phyloP scores from a whole-genome alignment of 176 grass and related monocot species.

The Elymus sibiricus region DNA sequence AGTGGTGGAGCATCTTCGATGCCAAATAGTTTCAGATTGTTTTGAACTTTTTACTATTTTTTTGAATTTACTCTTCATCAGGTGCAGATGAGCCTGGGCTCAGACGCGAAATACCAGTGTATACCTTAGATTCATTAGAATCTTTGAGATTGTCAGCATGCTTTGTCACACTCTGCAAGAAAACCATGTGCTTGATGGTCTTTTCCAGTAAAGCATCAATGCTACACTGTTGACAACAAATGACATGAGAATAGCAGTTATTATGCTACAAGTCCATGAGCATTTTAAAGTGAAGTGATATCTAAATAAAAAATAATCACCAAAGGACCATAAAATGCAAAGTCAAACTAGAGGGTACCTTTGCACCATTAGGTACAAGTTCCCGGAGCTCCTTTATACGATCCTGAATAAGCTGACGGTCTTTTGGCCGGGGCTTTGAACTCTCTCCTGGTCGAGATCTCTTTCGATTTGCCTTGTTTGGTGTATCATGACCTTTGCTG shows the following conservation, averaged over 20 bases:
- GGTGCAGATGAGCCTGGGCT: too few species aligned
- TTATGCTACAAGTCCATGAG: not conserved
- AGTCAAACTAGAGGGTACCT: conserved; percentile 42
- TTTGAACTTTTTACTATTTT: too few species aligned
- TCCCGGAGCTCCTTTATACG: conserved; percentile 85
- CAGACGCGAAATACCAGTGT: not conserved
- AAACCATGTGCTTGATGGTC: conserved; percentile 89
- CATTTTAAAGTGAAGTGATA: not conserved
- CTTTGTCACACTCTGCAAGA: conserved; percentile 85
- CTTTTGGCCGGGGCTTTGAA: conserved; percentile 72
- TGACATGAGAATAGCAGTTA: conserved; percentile 12
- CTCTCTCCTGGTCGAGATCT: conserved; percentile 74
- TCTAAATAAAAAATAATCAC: conserved; percentile 12
- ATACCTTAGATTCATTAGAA: conserved; percentile 65
- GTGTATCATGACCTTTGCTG: conserved; percentile 54
- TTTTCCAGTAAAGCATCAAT: conserved; percentile 86
- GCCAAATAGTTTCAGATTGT: too few species aligned
- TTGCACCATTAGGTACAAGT: conserved; percentile 83
- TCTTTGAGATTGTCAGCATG: conserved; percentile 79
- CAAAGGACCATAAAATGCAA: not conserved
- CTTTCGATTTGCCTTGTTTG: conserved; percentile 64
- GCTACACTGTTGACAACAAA: conserved; percentile 73
- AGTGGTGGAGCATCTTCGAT: too few species aligned
- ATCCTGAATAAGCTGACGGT: conserved; percentile 86
- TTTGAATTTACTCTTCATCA: too few species aligned